Evolutionary conservation across 306 rosid species (phyloP), one percentile per base, ranked within the genome.

Genomic region (Quercus robur): DNA sequence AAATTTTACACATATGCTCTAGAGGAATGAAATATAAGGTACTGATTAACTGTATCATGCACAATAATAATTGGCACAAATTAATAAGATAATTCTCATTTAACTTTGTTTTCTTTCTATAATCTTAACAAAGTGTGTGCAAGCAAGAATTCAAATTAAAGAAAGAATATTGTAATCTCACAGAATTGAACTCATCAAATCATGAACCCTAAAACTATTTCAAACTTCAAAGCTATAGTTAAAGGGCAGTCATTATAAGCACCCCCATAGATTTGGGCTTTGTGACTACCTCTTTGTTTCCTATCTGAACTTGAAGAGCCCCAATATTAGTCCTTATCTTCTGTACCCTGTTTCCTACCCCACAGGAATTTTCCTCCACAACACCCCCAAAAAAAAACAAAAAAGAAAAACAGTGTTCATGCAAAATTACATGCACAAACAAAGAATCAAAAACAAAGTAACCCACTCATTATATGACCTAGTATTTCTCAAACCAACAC

Each of bases 401-500:
- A 1, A 73, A 41, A 4, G 1, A 30, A 1, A 23, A 59, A 15
- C 13, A 20, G 0, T 15, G 13, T 46, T 20, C 31, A 49, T 59
- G 31, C 12, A 72, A 61, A 41, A 20, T 54, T 23, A 58, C 66
- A 74, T 21, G 58, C 52, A 70, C 68, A 70, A 83, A 74, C 28
- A 44, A 26, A 76, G 71, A 73, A 76, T 46, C 3, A 84, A 6
- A 23, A 77, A 31, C 25, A 73, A 41, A 35, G 6, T 63, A 31
- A 11, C 35, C 69, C 80, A 77, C 21, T 17, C 54, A 49, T 12
- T 46, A n/a, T 69, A 83, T 75, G 82, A 51, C 31, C 51, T 63
- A 20, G 9, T 49, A 12, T 12, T 68, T 71, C 80, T 81, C 71
- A 82, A 81, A 26, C 74, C 15, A 44, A 76, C 35, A 51, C 58